Conservation (phyloP, 1,284 basidiomycete genomes). For the Naganishia cerealis region DNA sequence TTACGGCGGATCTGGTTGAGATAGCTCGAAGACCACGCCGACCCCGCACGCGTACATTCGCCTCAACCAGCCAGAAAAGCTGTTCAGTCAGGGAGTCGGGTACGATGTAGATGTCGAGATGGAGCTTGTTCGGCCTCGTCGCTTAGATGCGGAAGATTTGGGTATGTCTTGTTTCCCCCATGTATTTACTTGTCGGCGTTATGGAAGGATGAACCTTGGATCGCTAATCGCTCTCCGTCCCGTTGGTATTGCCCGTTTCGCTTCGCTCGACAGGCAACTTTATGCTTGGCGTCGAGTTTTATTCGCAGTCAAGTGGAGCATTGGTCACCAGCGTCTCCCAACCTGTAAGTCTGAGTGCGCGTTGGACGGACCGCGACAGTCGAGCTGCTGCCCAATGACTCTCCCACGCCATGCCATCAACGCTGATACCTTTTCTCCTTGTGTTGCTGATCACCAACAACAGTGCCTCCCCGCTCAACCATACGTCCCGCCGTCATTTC, state of each 20-base stretch:
- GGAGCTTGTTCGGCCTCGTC: constrained; percentile 50
- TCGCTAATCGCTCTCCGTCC: neutral
- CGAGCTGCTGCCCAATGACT: no score
- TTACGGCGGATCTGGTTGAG: neutral
- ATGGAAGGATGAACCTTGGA: no score
- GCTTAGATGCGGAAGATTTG: constrained; percentile 27
- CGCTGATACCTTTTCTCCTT: neutral
- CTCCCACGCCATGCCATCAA: neutral
- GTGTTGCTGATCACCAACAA: neutral
- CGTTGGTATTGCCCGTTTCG: neutral
- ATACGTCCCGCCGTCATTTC: constrained; percentile 10
- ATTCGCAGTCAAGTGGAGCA: constrained; percentile 13
- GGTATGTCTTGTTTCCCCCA: neutral
- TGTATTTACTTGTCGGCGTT: neutral
- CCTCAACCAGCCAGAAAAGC: constrained; percentile 39
- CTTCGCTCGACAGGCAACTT: constrained; percentile 47
- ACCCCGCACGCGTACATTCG: constrained; percentile 49
- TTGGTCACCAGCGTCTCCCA: constrained; percentile 8
- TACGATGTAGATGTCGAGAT: constrained; percentile 54
- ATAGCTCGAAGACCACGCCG: constrained; percentile 44
- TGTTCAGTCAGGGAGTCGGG: constrained; percentile 49
- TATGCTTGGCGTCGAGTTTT: constrained; percentile 49
- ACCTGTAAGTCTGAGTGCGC: neutral
- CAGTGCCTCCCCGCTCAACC: constrained; percentile 34
- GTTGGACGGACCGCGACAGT: neutral